Base-by-base conservation (phyloP, 73 alveolate species). In the Breviolum minutum region DNA sequence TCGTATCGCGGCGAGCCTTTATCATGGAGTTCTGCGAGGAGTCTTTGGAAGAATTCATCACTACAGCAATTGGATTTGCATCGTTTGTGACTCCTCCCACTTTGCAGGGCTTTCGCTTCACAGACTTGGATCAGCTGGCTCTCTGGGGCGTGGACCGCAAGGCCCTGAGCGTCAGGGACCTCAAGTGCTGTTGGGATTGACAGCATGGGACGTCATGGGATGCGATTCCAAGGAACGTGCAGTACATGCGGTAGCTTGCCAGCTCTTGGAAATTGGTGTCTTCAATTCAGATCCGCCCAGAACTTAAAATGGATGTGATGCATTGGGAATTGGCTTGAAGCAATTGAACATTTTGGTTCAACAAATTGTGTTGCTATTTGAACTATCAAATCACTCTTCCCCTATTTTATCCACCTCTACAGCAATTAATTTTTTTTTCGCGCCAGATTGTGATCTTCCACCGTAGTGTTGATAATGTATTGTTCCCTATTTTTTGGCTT, bases 21-120 rank as follows among this genome's bases (percentile, higher is more conserved):
- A 77, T 77, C 82, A 93, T 93, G 98, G 98, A 93, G 1, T 93
- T 93, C 98, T 93, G 98, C n/a, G 98, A 93, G 91, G 96, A 24
- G 24, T 8, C 24, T 9, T n/a, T 8, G 22, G 29, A n/a, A 12
- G 26, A 77, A 77, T 27, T 26, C 4, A 14, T 30, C 89, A 40
- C 69, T 12, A 7, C 19, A 77, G 14, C 63, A 77, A 5, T 40
- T 40, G 54, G 54, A 40, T 77, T 77, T 30, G 63, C n/a, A 30
- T 77, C 63, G 14, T 27, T n/a, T n/a, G 63, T 40, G 69, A 32
- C 10, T 6, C 29, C 2, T 48, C 11, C 69, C 29, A 40, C 40
- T 70, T 4, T 81, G 54, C 76, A 90, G 97, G 99, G 99, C 73
- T 94, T 94, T 86, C 93, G 99, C 85, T 94, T 94, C 73, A 94